These are phyloP conservation scores for Plasmodium yoelii DNA, from an alignment of 169 alveolate species.

Conservation along the genomic window DNA sequence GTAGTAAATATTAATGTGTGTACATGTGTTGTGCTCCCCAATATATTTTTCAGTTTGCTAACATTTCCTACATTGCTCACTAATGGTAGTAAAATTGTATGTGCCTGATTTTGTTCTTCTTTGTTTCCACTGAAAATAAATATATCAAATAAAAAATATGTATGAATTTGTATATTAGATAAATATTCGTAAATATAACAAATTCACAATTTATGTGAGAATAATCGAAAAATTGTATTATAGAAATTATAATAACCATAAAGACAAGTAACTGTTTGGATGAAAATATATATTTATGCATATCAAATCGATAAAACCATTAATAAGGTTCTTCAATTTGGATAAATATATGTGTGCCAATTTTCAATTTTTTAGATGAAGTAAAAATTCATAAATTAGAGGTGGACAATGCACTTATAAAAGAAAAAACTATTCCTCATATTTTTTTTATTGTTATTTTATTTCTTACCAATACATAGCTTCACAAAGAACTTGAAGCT, in stretches of 20 bases:
- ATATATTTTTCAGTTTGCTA: conserved; percentile 85
- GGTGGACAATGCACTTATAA: too few relatives aligned
- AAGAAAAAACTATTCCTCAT: neutral
- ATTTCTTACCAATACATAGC: conserved; percentile 83
- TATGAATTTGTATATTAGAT: neutral
- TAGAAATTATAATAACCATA: too few relatives aligned
- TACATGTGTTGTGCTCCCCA: conserved; percentile 89
- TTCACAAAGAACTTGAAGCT: conserved; percentile 91
- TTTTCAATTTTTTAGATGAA: too few relatives aligned
- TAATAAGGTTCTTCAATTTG: too few relatives aligned
- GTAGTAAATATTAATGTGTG: conserved; percentile 91
- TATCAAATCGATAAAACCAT: too few relatives aligned
- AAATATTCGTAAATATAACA: neutral
- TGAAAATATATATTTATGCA: too few relatives aligned
- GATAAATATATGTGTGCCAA: too few relatives aligned
- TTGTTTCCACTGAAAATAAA: conserved; percentile 87
- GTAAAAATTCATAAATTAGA: too few relatives aligned
- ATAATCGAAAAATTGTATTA: too few relatives aligned
- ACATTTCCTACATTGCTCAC: conserved; percentile 88
- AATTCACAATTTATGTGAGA: too few relatives aligned
- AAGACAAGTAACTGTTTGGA: too few relatives aligned
- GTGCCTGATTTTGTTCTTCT: conserved; percentile 92
- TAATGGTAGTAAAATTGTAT: conserved; percentile 92
- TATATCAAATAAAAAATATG: neutral
- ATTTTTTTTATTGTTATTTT: neutral